Percentiles rank a stretch among this genome's conserved stretches.
Conservation (phyloP, 2,329 filamentous ascomycete genomes). For the Scytalidium sp. region DNA sequence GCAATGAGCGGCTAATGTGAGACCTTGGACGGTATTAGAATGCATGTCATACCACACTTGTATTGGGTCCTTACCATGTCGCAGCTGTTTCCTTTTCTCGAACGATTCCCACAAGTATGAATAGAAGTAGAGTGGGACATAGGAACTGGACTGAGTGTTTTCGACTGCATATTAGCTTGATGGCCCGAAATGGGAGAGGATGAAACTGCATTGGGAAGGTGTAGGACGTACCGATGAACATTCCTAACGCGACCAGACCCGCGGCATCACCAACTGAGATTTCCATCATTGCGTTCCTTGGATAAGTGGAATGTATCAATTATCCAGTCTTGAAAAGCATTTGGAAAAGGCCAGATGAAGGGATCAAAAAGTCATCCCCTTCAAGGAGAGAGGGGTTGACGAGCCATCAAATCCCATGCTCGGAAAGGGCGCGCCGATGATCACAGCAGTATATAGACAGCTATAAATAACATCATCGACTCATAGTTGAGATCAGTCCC, state of each 20-base stretch:
- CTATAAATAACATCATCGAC: no score
- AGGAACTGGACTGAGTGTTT: conserved; percentile 32
- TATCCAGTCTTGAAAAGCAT: neutral
- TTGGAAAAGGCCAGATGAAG: no score
- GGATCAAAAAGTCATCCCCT: no score
- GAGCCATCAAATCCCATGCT: no score
- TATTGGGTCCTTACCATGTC: conserved; percentile 34
- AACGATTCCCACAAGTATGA: conserved; percentile 33
- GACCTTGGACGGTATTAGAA: conserved; percentile 20
- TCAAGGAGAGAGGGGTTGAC: no score
- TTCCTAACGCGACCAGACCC: conserved; percentile 35
- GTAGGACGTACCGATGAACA: conserved; percentile 27
- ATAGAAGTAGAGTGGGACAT: conserved; percentile 31
- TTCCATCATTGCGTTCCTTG: conserved; percentile 7
- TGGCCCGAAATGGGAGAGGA: neutral
- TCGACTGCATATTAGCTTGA: neutral
- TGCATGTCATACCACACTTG: conserved; percentile 4
- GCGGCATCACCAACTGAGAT: conserved; percentile 37
- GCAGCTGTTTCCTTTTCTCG: conserved; percentile 32
- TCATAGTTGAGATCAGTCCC: no score
- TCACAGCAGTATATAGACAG: no score
- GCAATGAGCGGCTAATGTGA: conserved; percentile 33
- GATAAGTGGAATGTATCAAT: neutral
- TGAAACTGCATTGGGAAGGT: no score
- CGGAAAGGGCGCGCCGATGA: no score